Conservation (phyloP, 441 rosid genomes). For the Oxalis stricta region DNA sequence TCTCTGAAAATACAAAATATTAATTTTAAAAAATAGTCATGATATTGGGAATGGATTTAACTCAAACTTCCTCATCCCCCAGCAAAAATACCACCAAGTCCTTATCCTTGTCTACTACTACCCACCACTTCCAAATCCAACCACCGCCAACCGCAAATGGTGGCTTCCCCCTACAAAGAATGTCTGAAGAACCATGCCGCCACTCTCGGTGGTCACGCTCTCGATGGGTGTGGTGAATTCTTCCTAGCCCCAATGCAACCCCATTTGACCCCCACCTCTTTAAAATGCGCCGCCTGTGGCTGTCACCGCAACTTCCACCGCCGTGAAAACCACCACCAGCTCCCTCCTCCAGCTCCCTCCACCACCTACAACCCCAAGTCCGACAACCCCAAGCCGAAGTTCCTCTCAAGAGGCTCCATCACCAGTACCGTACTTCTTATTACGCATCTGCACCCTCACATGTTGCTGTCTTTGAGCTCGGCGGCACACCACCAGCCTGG, state of each 20-base stretch:
- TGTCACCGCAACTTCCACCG: slow-evolving; percentile 77
- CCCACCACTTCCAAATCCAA: slow-evolving; percentile 2
- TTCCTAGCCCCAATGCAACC: slow-evolving; percentile 22
- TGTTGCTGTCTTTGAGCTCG: slow-evolving; percentile 26
- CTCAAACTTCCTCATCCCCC: too few species aligned
- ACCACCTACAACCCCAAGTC: slow-evolving; percentile 20
- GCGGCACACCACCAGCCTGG: too few species aligned
- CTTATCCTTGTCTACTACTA: slow-evolving; percentile 17
- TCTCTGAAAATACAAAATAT: too few species aligned
- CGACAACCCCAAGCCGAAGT: slow-evolving; percentile 18
- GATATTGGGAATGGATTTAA: too few species aligned
- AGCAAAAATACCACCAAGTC: slow-evolving; percentile 17
- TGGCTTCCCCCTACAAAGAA: slow-evolving; percentile 47
- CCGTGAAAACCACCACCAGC: slow-evolving; percentile 14
- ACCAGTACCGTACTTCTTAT: slow-evolving; percentile 28
- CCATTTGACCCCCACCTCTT: slow-evolving; percentile 28
- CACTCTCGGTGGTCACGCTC: slow-evolving; percentile 38
- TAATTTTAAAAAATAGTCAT: too few species aligned
- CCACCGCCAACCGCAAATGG: slow-evolving; percentile 7
- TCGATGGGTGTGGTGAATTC: slow-evolving; percentile 69
- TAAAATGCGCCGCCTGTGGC: slow-evolving; percentile 64
- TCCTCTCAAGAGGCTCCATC: slow-evolving; percentile 10
- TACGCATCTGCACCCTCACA: slow-evolving; percentile 35
- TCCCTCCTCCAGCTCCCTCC: slow-evolving; percentile 3
- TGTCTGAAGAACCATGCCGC: slow-evolving; percentile 88